Evolutionary conservation across 2,329 filamentous ascomycete genomes (phyloP).

Genomic region (Ceratocystis huliohia): DNA sequence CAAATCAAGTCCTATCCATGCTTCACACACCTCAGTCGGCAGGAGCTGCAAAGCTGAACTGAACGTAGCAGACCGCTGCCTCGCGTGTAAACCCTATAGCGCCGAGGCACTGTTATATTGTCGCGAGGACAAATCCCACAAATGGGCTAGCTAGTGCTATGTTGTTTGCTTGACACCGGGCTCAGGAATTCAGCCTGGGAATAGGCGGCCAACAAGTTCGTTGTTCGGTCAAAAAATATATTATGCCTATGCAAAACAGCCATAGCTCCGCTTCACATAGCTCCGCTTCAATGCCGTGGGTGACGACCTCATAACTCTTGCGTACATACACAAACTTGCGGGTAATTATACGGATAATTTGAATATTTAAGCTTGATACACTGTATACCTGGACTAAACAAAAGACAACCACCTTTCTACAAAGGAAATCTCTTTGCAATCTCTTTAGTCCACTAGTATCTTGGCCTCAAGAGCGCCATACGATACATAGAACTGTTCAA

Average conservation of each 20-base stretch:
- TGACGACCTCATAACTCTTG: not conserved
- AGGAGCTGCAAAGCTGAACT: not conserved
- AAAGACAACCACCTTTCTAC: not conserved
- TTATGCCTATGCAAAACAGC: not conserved
- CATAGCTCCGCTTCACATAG: not conserved
- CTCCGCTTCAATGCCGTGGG: not conserved
- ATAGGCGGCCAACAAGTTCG: not conserved
- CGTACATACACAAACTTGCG: not conserved
- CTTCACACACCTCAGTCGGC: not conserved
- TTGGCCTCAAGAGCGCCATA: slow-evolving; percentile 73
- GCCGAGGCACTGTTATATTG: not conserved
- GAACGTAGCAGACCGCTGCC: not conserved
- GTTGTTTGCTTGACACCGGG: not conserved
- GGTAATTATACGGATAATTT: not conserved
- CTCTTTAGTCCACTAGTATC: slow-evolving; percentile 64
- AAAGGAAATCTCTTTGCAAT: not conserved
- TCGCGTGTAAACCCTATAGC: not conserved
- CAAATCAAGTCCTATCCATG: not conserved
- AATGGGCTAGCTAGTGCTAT: not conserved
- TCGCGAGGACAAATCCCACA: not conserved
- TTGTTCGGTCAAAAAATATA: not conserved
- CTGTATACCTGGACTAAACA: not conserved
- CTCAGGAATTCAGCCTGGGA: not conserved
- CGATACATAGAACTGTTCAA: slow-evolving; percentile 73
- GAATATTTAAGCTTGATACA: not conserved